Evolutionary conservation across 306 rosid genomes (phyloP), one percentile per base, ranked within the genome.

Genomic region (Quercus engelmannii): DNA sequence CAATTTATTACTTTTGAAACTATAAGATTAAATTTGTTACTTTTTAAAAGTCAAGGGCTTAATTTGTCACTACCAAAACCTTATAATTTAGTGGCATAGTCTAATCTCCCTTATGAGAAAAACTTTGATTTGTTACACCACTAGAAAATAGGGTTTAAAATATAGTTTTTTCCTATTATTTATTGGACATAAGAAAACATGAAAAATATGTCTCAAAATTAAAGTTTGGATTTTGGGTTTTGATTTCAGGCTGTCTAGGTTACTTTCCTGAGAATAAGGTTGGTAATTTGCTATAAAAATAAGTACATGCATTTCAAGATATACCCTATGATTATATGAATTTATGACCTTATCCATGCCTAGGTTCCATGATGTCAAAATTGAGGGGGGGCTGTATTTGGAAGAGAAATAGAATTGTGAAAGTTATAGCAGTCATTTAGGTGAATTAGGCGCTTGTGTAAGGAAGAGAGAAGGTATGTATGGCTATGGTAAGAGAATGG

Each of bases 401-500:
- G 69, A 41, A 65, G 46, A 15, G 74, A 49, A 13, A 4, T 49
- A 38, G 54, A 35, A 64, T 33, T 8, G 71, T 38, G 28, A 3
- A 74, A 58, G 59, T 70, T 71, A 13, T 83, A 84, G 84, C 68
- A 69, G 19, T 76, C 17, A 65, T 75, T 82, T 78, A 57, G 79
- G 85, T 84, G 58, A 57, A 67, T 13, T 51, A 67, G 57, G 59
- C 67, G 31, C 78, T 70, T 82, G 55, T 26, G 82, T 64, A 84
- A 74, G 74, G 54, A 18, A 70, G 56, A 82, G 51, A 55, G 38
- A 64, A 49, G 46, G 74, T 78, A 14, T 64, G 78, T 78, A 14
- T 64, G 78, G 74, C 21, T 59, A 75, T 26, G 69, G 68, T 11
- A 75, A 76, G 64, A 77, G 79, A 84, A 78, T 67, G 83, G 80